Conservation (phyloP, 768 basidiomycete species). For the Auricularia heimuer region DNA sequence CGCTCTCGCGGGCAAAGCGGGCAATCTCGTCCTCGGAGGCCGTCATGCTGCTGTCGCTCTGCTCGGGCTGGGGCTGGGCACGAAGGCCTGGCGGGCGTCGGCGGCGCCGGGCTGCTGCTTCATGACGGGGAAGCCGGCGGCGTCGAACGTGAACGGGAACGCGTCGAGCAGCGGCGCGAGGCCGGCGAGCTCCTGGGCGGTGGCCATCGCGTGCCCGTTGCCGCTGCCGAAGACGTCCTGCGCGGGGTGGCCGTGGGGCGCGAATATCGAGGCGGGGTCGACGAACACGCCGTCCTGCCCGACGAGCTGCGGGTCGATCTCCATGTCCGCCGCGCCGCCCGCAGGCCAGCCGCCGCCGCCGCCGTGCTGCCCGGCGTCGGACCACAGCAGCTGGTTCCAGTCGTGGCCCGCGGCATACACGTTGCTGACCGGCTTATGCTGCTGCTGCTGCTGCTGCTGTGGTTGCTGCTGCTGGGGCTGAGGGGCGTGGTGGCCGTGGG, state of each 20-base stretch:
- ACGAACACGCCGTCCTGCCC: not conserved
- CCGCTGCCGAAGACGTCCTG: not conserved
- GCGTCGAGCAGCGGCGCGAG: constrained; percentile 1
- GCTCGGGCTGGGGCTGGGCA: not conserved
- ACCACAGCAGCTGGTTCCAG: not conserved
- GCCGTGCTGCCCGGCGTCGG: not conserved
- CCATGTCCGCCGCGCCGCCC: not conserved
- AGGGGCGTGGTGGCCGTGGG: not conserved
- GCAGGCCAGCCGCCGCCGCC: not conserved
- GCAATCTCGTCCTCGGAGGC: constrained; percentile 8
- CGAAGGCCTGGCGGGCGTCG: not conserved
- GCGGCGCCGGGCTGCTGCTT: not conserved
- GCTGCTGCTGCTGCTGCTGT: not conserved
- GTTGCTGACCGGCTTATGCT: not conserved
- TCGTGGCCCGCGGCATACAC: not conserved
- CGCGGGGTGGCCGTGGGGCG: not conserved
- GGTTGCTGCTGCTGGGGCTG: not conserved
- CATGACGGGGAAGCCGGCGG: not conserved
- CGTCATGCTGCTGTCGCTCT: not conserved
- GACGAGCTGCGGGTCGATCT: not conserved
- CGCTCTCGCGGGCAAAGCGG: constrained; percentile 7
- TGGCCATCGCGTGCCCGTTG: not conserved
- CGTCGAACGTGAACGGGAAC: constrained; percentile 1
- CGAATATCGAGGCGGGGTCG: not conserved
- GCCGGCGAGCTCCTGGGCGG: not conserved